These are phyloP conservation scores for Hanseniaspora guilliermondii DNA, from an alignment of 805 yeast species.

Conservation along the genomic window DNA sequence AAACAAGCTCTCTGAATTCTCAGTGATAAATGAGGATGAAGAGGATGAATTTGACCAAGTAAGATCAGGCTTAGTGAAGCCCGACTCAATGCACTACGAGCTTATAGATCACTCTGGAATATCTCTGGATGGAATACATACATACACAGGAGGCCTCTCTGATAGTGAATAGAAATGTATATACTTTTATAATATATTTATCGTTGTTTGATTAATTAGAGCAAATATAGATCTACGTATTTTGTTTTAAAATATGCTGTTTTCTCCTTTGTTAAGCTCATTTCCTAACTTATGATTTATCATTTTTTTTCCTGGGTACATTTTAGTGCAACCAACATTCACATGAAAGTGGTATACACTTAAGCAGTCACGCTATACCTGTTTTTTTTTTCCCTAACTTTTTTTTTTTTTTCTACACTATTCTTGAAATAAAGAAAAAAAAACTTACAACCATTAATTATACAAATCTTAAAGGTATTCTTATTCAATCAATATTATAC, in stretches of 20 bases:
- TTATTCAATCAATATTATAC: no score
- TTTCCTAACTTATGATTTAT: no score
- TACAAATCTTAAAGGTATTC: no score
- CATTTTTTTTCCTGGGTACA: no score
- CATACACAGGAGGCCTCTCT: neutral
- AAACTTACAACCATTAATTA: neutral
- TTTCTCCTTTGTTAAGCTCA: no score
- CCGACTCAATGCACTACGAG: conserved; percentile 3
- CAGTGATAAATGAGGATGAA: conserved; percentile 12
- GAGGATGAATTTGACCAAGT: conserved; percentile 11
- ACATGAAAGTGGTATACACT: no score
- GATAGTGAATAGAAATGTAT: neutral
- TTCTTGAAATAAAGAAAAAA: neutral
- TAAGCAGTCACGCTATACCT: no score
- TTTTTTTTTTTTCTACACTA: neutral
- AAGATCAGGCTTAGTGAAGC: neutral
- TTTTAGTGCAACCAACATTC: no score
- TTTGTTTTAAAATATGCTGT: no score
- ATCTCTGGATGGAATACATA: conserved; percentile 4
- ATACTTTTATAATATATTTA: neutral
- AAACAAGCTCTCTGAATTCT: conserved; percentile 6
- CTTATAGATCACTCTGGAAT: conserved; percentile 9
- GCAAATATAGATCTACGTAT: no score
- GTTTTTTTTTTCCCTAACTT: no score
- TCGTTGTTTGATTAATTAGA: no score